phyloP scores from a whole-genome alignment of 1,139 yeast genomes.

The Magnusiomyces magnusii region DNA sequence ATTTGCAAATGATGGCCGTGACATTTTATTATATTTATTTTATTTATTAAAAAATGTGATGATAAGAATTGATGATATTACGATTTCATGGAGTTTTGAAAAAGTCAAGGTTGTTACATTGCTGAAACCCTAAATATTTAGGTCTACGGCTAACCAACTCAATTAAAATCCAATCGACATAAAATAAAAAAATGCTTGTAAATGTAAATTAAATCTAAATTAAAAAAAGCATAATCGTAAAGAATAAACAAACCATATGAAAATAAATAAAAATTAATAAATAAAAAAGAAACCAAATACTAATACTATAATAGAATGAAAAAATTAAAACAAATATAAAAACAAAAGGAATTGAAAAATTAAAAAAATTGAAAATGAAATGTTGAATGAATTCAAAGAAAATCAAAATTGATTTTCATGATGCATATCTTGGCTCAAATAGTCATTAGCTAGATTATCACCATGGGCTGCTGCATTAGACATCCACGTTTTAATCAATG shows the following conservation, averaged over 20 bases:
- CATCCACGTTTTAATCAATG: slow-evolving; percentile 31
- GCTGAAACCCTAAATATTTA: too few relatives aligned
- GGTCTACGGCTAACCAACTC: too few relatives aligned
- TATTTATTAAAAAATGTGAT: too few relatives aligned
- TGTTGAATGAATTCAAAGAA: neutral
- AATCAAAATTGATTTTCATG: neutral
- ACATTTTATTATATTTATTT: too few relatives aligned
- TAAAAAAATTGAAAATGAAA: neutral
- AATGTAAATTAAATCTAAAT: neutral
- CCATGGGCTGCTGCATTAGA: slow-evolving; percentile 28
- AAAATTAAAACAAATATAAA: neutral
- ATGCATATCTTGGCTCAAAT: slow-evolving; percentile 22
- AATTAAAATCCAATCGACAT: too few relatives aligned
- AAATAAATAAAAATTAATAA: neutral
- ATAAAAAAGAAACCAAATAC: neutral
- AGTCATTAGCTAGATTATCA: slow-evolving; percentile 30
- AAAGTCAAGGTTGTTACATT: too few relatives aligned
- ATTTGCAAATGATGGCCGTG: too few relatives aligned
- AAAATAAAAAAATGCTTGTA: too few relatives aligned
- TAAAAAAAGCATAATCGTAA: neutral
- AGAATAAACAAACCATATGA: neutral
- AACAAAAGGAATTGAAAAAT: neutral
- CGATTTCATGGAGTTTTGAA: too few relatives aligned
- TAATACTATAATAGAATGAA: neutral
- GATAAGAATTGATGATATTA: too few relatives aligned